Conservation (phyloP, 2,329 filamentous ascomycete species). For the Arthrobotrys sphaeroides region DNA sequence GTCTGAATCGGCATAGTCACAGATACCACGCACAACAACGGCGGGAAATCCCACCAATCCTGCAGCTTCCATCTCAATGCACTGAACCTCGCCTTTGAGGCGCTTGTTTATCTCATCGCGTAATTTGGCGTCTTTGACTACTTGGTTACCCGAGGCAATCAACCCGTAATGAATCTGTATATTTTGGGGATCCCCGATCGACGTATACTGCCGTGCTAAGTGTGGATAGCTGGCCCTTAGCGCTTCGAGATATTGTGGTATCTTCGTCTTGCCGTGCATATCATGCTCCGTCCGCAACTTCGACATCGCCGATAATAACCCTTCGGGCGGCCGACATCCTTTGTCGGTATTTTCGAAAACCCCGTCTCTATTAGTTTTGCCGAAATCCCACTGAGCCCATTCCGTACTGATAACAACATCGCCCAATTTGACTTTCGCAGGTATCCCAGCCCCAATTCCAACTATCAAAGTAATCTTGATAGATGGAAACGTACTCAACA, state of each 20-base stretch:
- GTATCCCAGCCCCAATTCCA: slow-evolving; percentile 61
- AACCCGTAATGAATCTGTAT: neutral
- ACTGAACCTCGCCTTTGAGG: neutral
- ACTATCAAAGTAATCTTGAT: slow-evolving; percentile 63
- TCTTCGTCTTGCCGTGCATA: neutral
- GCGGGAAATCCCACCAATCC: neutral
- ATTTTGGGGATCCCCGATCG: neutral
- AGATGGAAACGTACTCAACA: slow-evolving; percentile 59
- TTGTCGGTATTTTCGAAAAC: neutral
- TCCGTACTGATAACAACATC: slow-evolving; percentile 13
- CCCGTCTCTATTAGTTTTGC: neutral
- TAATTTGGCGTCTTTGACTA: neutral
- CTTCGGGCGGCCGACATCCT: neutral
- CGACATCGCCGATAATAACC: neutral
- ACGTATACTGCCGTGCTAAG: neutral
- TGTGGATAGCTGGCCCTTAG: neutral
- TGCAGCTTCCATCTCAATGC: slow-evolving; percentile 20
- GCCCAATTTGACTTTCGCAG: slow-evolving; percentile 44
- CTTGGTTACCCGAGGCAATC: slow-evolving; percentile 9
- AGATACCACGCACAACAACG: slow-evolving; percentile 6
- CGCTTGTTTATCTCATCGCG: neutral
- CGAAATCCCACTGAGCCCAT: slow-evolving; percentile 13
- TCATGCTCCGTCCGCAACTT: neutral
- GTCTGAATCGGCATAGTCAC: slow-evolving; percentile 5
- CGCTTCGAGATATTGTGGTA: neutral